Conservation (phyloP, 352 stramenopile genomes). For the Aphanomyces invadans region DNA sequence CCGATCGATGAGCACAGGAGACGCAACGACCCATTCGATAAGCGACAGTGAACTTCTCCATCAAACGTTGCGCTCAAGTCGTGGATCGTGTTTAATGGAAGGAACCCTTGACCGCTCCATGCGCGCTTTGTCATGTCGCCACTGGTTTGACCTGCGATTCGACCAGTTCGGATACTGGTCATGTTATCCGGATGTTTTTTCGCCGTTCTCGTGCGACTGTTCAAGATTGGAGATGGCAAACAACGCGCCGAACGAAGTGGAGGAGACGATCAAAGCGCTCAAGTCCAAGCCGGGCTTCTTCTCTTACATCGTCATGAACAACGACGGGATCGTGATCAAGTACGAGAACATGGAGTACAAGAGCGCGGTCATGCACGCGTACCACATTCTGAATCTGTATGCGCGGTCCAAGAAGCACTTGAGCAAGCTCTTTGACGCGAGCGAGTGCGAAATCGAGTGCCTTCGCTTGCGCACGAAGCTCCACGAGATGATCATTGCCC, state of each 20-base stretch:
- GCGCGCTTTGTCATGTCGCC: not conserved
- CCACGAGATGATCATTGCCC: conserved; percentile 89
- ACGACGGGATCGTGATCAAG: conserved; percentile 90
- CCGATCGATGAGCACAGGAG: not conserved
- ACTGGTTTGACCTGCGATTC: not conserved
- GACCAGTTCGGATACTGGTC: no score
- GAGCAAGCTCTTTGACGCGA: conserved; percentile 80
- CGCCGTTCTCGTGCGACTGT: no score
- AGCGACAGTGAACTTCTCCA: not conserved
- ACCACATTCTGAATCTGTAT: conserved; percentile 86
- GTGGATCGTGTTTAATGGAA: conserved; percentile 3
- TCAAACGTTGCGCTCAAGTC: conserved; percentile 1
- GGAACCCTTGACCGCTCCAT: conserved; percentile 10
- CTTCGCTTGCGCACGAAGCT: conserved; percentile 83
- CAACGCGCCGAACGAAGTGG: conserved; percentile 83
- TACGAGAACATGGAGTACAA: conserved; percentile 89
- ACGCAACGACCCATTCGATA: not conserved
- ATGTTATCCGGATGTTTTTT: not conserved
- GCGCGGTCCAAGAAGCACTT: conserved; percentile 77
- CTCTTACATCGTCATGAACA: conserved; percentile 90
- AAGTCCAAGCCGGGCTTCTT: conserved; percentile 86
- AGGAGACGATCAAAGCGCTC: conserved; percentile 88
- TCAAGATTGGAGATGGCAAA: conserved; percentile 42
- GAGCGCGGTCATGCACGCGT: conserved; percentile 85
- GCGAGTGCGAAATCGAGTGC: conserved; percentile 86